Evolutionary conservation across 2,329 filamentous ascomycete species (phyloP).

Genomic region (Ceratocystis harringtonii): DNA sequence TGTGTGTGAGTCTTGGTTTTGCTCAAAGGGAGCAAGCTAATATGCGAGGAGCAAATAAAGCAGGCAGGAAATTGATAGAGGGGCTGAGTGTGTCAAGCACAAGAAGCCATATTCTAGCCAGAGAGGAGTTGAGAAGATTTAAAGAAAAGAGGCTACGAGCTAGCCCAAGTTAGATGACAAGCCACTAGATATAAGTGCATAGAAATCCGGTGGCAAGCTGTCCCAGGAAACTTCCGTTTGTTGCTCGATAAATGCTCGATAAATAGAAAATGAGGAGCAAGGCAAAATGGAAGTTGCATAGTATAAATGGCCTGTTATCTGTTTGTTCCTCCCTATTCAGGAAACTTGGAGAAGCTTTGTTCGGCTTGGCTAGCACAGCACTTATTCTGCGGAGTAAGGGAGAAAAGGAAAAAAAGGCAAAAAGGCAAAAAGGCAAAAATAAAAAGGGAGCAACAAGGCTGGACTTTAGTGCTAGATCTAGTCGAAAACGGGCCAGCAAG

Average conservation of each 20-base stretch:
- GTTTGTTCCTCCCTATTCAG: background rate
- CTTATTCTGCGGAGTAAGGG: too few species aligned
- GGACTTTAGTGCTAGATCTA: background rate
- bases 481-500: background rate
- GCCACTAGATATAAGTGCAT: background rate
- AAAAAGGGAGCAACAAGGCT: background rate
- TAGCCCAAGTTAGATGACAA: background rate
- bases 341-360: conserved; percentile 7
- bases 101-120: background rate
- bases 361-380: background rate
- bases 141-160: background rate
- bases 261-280: background rate
- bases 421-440: background rate
- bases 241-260: background rate
- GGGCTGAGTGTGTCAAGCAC: background rate
- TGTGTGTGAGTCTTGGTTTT: background rate
- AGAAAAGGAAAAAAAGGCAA: background rate
- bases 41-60: background rate
- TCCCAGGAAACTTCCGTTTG: background rate
- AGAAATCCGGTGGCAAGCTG: background rate
- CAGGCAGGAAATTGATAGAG: background rate
- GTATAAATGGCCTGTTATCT: background rate
- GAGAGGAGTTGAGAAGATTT: background rate
- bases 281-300: background rate
- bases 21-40: background rate